These are phyloP conservation scores for Crithidia brevicula DNA, from an alignment of 208 protist species.

Conservation along the genomic window DNA sequence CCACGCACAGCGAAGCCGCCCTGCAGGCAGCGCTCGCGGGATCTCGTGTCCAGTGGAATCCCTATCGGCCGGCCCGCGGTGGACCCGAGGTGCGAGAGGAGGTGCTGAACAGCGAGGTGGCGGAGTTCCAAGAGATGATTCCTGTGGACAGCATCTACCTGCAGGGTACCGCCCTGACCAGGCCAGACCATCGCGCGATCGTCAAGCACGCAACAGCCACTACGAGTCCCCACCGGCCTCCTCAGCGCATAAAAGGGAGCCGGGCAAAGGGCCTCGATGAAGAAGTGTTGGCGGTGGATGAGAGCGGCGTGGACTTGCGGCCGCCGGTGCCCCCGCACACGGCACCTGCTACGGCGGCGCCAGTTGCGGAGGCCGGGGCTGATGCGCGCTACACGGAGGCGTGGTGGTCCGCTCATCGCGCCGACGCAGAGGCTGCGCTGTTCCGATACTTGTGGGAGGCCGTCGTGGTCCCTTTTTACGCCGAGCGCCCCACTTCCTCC, in stretches of 20 bases:
- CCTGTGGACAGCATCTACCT: constrained; percentile 51
- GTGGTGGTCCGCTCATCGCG: constrained; percentile 11
- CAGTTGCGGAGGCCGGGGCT: neutral
- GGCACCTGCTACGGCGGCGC: too few relatives aligned
- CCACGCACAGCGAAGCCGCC: constrained; percentile 48
- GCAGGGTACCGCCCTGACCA: constrained; percentile 21
- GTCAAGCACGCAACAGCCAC: neutral
- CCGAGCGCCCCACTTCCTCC: neutral
- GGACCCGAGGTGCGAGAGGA: constrained; percentile 51
- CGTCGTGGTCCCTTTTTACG: constrained; percentile 53
- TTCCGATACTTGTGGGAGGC: constrained; percentile 46
- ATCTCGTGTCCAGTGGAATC: constrained; percentile 68
- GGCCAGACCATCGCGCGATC: neutral
- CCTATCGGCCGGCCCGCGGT: constrained; percentile 69
- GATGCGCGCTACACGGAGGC: constrained; percentile 14
- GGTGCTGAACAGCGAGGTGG: constrained; percentile 77
- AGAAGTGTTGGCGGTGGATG: constrained; percentile 22
- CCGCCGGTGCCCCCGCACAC: neutral
- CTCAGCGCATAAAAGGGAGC: neutral
- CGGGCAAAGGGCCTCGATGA: neutral
- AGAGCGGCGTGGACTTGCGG: neutral
- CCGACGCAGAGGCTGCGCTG: constrained; percentile 26
- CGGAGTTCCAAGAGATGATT: constrained; percentile 59
- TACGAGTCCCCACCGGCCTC: neutral
- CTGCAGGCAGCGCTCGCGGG: constrained; percentile 43